phyloP scores from a whole-genome alignment of 192 early-diverging fungal species.

The Umbelopsis sp. region DNA sequence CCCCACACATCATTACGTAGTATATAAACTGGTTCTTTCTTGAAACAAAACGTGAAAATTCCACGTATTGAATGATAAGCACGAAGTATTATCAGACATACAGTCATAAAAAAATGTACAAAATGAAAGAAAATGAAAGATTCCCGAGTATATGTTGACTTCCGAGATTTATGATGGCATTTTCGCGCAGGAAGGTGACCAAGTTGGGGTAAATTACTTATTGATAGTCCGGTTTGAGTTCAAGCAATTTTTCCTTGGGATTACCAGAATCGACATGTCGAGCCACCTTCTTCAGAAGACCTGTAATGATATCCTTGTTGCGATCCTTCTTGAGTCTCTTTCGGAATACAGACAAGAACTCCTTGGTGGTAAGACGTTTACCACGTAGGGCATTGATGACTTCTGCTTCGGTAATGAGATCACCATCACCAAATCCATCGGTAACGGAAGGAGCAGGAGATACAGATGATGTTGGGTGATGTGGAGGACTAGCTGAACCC shows the following conservation, averaged over 20 bases:
- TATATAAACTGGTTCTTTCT: no score
- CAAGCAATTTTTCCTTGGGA: conserved; percentile 31
- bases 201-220: background rate
- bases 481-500: conserved; percentile 17
- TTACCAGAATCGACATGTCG: conserved; percentile 29
- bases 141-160: background rate
- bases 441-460: background rate
- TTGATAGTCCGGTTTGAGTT: conserved; percentile 43
- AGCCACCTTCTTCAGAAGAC: conserved; percentile 51
- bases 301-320: conserved; percentile 48
- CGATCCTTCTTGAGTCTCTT: conserved; percentile 57
- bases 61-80: background rate
- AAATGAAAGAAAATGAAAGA: background rate
- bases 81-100: background rate
- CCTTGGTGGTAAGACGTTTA: conserved; percentile 61
- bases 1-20: no score
- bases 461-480: background rate
- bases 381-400: conserved; percentile 59
- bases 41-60: no score
- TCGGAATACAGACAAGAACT: conserved; percentile 62
- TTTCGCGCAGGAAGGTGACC: background rate
- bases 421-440: conserved; percentile 18
- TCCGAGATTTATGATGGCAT: background rate
- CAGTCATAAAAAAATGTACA: background rate
- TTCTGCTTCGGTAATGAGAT: conserved; percentile 68